A percentile compares a stretch with the other conserved stretches of the same genome.
Evolutionary conservation across 208 protist species (phyloP).

Genomic region (Phytomonas francai): DNA sequence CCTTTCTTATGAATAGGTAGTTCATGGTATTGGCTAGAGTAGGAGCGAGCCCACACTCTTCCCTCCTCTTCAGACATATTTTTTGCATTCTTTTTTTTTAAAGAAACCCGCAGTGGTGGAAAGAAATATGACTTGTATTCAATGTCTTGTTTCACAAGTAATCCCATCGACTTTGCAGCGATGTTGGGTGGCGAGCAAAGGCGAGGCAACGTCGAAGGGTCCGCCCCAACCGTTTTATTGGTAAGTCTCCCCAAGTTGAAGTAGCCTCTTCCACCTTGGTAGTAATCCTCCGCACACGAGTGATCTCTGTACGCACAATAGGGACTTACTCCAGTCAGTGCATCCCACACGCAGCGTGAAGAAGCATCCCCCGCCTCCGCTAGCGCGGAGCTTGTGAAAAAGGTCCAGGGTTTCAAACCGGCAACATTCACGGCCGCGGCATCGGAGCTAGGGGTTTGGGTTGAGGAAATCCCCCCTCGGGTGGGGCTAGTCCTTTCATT

Average conservation of each 20-base stretch:
- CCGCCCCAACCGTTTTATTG: background rate
- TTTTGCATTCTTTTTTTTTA: background rate
- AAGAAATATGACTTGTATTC: constrained; percentile 24
- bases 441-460: background rate
- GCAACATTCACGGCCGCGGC: background rate
- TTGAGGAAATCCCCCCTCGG: background rate
- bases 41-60: background rate
- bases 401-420: background rate
- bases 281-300: background rate
- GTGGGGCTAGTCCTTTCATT: background rate
- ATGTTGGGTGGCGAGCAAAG: background rate
- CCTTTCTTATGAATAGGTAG: background rate
- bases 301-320: background rate
- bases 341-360: background rate
- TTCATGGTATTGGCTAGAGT: background rate
- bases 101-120: constrained; percentile 4
- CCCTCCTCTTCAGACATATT: background rate
- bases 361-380: background rate
- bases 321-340: background rate
- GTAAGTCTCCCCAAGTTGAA: background rate
- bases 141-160: constrained; percentile 2
- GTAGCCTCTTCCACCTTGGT: background rate
- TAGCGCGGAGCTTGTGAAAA: background rate
- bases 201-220: background rate
- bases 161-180: background rate